Conservation (phyloP, 164 flowering plant genomes). For the Brasenia schreberi region DNA sequence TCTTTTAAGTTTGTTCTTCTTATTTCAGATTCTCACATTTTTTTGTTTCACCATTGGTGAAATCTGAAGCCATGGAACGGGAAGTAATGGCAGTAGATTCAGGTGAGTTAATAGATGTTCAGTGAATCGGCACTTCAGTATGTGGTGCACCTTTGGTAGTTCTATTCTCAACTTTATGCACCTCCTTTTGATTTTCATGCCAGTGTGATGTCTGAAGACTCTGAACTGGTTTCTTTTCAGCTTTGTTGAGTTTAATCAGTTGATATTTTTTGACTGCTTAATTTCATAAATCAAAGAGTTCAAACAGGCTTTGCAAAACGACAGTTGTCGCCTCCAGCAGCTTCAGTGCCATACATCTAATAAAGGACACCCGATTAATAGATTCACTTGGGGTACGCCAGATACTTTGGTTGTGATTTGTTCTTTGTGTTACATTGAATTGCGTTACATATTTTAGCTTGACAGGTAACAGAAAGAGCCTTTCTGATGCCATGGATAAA, state of each 20-base stretch:
- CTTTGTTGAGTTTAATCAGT: too few species aligned
- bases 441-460: constrained; percentile 3
- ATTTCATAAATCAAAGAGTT: constrained; percentile 34
- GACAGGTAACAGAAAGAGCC: constrained; percentile 86
- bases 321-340: constrained; percentile 95
- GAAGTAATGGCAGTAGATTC: constrained; percentile 95
- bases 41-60: constrained; percentile 81
- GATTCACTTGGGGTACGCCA: constrained; percentile 82
- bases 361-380: constrained; percentile 65
- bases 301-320: constrained; percentile 88
- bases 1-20: background rate
- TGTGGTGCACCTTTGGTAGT: background rate
- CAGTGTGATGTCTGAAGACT: background rate
- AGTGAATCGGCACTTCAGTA: too few species aligned
- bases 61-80: constrained; percentile 94
- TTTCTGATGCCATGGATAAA: constrained; percentile 79
- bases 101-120: too few species aligned
- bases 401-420: background rate
- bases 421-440: background rate
- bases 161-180: background rate
- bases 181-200: background rate
- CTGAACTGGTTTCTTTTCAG: constrained; percentile 7
- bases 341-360: constrained; percentile 87
- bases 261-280: too few species aligned
- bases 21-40: constrained; percentile 85